A percentile compares a stretch with the other conserved stretches of the same genome.
These are phyloP conservation scores for Fusarium austroafricanum DNA, from an alignment of 2,329 filamentous ascomycete genomes.

Conservation along the genomic window DNA sequence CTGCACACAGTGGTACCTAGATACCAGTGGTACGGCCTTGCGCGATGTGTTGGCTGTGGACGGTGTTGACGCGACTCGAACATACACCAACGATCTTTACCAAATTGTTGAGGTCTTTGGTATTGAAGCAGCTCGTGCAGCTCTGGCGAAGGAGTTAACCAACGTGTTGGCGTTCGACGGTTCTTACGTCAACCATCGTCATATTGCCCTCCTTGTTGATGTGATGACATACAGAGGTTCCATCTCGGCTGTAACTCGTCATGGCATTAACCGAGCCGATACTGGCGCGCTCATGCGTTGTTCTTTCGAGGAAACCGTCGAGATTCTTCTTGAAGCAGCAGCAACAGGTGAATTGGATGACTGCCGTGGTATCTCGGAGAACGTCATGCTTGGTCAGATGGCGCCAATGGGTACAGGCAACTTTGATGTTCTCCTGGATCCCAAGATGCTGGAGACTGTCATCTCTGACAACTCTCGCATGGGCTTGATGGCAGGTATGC, in stretches of 20 bases:
- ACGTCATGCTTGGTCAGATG: slow-evolving; percentile 97
- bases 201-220: slow-evolving; percentile 93
- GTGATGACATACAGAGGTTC: slow-evolving; percentile 97
- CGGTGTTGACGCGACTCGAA: slow-evolving; percentile 86
- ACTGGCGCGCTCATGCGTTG: slow-evolving; percentile 99
- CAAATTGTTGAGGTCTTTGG: slow-evolving; percentile 95
- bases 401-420: slow-evolving; percentile 97
- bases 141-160: slow-evolving; percentile 87
- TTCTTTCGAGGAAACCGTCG: slow-evolving; percentile 99
- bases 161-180: slow-evolving; percentile 97
- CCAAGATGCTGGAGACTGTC: slow-evolving; percentile 94
- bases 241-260: slow-evolving; percentile 95
- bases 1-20: slow-evolving; percentile 94
- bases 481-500: slow-evolving; percentile 83
- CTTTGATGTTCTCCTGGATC: slow-evolving; percentile 93
- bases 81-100: slow-evolving; percentile 95
- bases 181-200: slow-evolving; percentile 99
- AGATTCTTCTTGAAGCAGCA: slow-evolving; percentile 96
- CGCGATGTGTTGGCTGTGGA: slow-evolving; percentile 86
- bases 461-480: slow-evolving; percentile 91
- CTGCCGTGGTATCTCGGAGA: slow-evolving; percentile 97
- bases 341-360: slow-evolving; percentile 96
- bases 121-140: slow-evolving; percentile 91
- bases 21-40: slow-evolving; percentile 91
- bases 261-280: slow-evolving; percentile 98